A percentile compares a stretch with the other conserved stretches of the same genome.
These are phyloP conservation scores for Acanthamoeba sp. DNA, from an alignment of 208 protist species.

Conservation along the genomic window DNA sequence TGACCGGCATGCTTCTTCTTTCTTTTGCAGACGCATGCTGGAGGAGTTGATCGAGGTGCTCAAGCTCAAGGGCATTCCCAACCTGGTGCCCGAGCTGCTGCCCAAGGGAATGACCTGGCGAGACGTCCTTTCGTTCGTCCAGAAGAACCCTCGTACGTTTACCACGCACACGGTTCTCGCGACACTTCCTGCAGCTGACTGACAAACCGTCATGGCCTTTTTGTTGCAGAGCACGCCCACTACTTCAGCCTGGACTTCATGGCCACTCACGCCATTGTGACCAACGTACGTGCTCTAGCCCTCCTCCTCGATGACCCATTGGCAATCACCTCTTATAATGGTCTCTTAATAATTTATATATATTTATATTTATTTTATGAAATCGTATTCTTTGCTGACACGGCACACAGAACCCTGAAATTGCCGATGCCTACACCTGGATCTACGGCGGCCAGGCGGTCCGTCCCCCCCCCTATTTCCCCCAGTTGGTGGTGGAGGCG, in stretches of 20 bases:
- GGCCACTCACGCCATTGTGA: slow-evolving; percentile 5
- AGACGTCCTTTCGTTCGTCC: slow-evolving; percentile 14
- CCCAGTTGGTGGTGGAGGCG: no score
- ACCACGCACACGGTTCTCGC: no score
- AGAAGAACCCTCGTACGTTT: neutral
- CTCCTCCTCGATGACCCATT: no score
- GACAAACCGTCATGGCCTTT: neutral
- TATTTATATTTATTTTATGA: no score
- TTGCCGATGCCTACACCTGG: slow-evolving; percentile 19
- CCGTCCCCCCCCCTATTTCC: no score
- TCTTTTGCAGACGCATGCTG: slow-evolving; percentile 22
- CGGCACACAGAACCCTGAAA: neutral
- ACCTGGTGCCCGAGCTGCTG: slow-evolving; percentile 10
- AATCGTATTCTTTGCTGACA: neutral
- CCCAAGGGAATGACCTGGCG: slow-evolving; percentile 36
- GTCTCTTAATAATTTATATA: no score
- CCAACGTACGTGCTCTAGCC: neutral
- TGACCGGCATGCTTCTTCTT: neutral
- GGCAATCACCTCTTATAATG: no score
- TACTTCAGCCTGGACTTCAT: slow-evolving; percentile 49
- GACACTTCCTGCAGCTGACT: neutral
- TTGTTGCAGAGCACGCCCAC: neutral
- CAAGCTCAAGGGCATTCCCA: slow-evolving; percentile 24
- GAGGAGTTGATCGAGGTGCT: slow-evolving; percentile 42
- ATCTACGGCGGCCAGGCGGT: neutral